These are phyloP conservation scores for Ettlia oleoabundans DNA, from an alignment of 139 green algal species.

Conservation along the genomic window DNA sequence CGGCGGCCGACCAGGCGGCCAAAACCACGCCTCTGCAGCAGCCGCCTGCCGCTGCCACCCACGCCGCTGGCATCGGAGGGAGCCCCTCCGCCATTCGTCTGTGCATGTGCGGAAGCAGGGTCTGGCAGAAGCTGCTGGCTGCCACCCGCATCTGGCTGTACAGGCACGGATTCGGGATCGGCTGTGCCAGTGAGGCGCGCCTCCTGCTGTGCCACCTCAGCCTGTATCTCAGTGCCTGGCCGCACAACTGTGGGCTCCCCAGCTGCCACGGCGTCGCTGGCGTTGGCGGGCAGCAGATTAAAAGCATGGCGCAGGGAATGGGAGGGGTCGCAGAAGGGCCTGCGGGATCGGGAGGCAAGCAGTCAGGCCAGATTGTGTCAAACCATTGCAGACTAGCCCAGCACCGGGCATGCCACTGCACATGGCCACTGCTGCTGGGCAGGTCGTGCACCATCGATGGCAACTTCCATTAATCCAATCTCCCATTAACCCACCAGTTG, in stretches of 20 bases:
- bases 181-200: background rate
- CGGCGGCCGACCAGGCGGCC: background rate
- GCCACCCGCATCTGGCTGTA: background rate
- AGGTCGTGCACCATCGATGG: too few species aligned
- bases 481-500: background rate
- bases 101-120: too few species aligned
- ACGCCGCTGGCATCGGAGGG: background rate
- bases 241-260: too few species aligned
- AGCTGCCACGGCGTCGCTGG: background rate
- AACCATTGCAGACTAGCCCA: background rate
- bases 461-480: too few species aligned
- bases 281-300: slow-evolving; percentile 4
- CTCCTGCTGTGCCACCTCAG: background rate
- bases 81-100: too few species aligned
- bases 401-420: too few species aligned
- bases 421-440: too few species aligned
- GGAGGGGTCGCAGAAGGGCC: slow-evolving; percentile 10
- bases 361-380: background rate
- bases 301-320: background rate
- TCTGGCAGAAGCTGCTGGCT: too few species aligned
- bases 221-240: background rate
- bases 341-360: background rate
- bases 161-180: too few species aligned
- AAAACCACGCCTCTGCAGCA: background rate
- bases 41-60: background rate